Conservation (phyloP, 2,329 filamentous ascomycete species). For the Paraconiothyrium sp. region DNA sequence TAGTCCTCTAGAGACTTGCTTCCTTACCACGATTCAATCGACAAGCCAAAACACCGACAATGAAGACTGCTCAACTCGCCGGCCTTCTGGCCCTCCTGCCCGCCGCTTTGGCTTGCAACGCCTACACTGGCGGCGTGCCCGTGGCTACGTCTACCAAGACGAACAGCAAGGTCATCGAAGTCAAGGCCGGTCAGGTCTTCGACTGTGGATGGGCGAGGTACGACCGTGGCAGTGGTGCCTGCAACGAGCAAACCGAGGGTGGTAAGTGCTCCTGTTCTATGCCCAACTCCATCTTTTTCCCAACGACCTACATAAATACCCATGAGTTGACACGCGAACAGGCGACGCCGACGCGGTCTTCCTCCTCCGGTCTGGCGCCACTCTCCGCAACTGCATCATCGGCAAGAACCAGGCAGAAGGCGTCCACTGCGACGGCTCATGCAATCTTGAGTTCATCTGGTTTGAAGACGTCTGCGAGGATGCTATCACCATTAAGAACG, state of each 20-base stretch:
- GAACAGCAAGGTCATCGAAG: slow-evolving; percentile 37
- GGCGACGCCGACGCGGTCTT: slow-evolving; percentile 59
- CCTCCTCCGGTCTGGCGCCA: slow-evolving; percentile 59
- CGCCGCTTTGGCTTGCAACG: slow-evolving; percentile 34
- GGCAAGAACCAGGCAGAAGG: slow-evolving; percentile 61
- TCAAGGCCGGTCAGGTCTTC: slow-evolving; percentile 34
- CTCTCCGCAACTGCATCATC: slow-evolving; percentile 63
- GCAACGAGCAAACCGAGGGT: slow-evolving; percentile 32
- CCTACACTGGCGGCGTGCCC: slow-evolving; percentile 37
- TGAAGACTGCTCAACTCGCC: slow-evolving; percentile 28
- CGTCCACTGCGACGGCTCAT: slow-evolving; percentile 60
- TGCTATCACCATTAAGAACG: slow-evolving; percentile 46
- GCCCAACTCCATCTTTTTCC: not conserved
- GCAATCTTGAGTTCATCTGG: slow-evolving; percentile 58
- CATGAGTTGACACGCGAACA: slow-evolving; percentile 7
- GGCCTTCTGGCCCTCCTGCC: slow-evolving; percentile 32
- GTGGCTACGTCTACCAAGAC: slow-evolving; percentile 36
- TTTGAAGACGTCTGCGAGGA: slow-evolving; percentile 54
- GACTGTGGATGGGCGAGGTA: slow-evolving; percentile 38
- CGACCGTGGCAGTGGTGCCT: slow-evolving; percentile 38
- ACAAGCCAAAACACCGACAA: slow-evolving; percentile 11
- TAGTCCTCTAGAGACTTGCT: not conserved
- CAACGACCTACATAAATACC: not conserved
- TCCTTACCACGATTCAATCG: slow-evolving; percentile 3
- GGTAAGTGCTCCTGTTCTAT: slow-evolving; percentile 15